These are phyloP conservation scores for Suhomyces bokatorum DNA, from an alignment of 1,139 yeast genomes.

Conservation along the genomic window DNA sequence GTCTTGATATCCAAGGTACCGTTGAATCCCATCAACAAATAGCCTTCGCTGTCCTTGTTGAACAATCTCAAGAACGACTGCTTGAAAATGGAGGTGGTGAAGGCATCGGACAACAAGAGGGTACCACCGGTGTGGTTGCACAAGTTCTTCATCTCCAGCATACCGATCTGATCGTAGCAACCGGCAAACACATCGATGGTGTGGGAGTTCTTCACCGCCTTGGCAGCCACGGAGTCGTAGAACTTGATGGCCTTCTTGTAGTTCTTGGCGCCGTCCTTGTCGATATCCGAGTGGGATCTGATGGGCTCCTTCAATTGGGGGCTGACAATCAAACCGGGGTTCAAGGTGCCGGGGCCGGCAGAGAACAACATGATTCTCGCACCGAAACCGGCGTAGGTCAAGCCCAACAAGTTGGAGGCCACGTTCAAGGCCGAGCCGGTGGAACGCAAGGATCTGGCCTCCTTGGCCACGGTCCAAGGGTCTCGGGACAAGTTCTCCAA, in stretches of 20 bases:
- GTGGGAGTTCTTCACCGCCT: conserved; percentile 76
- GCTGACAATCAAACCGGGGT: conserved; percentile 94
- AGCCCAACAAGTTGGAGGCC: conserved; percentile 80
- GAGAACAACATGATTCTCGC: conserved; percentile 89
- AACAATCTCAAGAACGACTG: conserved; percentile 89
- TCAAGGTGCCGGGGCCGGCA: conserved; percentile 94
- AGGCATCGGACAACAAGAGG: conserved; percentile 86
- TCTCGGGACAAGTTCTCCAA: conserved; percentile 80
- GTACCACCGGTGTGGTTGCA: conserved; percentile 94
- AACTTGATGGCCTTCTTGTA: conserved; percentile 87
- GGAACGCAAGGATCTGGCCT: conserved; percentile 86
- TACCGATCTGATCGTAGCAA: conserved; percentile 96
- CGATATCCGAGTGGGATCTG: conserved; percentile 95
- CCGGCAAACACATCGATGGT: conserved; percentile 95
- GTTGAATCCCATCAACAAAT: conserved; percentile 82
- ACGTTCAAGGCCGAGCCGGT: conserved; percentile 92
- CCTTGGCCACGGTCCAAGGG: conserved; percentile 90
- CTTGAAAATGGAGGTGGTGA: conserved; percentile 94
- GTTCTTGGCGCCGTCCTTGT: conserved; percentile 84
- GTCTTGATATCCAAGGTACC: conserved; percentile 86
- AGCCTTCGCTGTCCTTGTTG: conserved; percentile 83
- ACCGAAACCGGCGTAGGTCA: conserved; percentile 85
- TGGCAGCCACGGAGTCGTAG: conserved; percentile 76
- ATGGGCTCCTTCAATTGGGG: conserved; percentile 92
- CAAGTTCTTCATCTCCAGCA: conserved; percentile 91